Evolutionary conservation across 2,329 filamentous ascomycete genomes (phyloP).

Genomic region (Cladophialophora immunda): DNA sequence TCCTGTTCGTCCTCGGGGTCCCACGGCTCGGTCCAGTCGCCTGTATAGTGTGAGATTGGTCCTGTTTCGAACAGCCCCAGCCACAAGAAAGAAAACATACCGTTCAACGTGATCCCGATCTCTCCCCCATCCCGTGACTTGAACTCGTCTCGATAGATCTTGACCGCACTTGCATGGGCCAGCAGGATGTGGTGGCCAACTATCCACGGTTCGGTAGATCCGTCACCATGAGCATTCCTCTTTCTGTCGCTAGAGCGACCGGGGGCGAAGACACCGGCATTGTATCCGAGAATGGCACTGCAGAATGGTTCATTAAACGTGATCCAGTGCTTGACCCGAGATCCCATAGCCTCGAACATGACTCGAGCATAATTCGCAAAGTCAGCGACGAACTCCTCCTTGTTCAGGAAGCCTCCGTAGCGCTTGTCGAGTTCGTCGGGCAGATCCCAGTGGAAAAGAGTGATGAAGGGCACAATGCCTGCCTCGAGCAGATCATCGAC

Average conservation of each 20-base stretch:
- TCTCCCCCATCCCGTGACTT: conserved; percentile 75
- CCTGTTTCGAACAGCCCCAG: not conserved
- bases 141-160: conserved; percentile 83
- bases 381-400: conserved; percentile 82
- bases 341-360: conserved; percentile 75
- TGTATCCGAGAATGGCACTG: conserved; percentile 81
- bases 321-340: conserved; percentile 86
- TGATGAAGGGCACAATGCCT: conserved; percentile 82
- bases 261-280: conserved; percentile 78
- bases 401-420: conserved; percentile 82
- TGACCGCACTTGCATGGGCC: conserved; percentile 81
- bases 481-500: conserved; percentile 79
- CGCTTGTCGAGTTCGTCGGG: conserved; percentile 79
- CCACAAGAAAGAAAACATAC: conserved; percentile 49
- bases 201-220: conserved; percentile 79
- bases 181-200: conserved; percentile 82
- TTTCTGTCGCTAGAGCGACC: conserved; percentile 80
- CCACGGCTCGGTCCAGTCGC: conserved; percentile 84
- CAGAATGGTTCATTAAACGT: conserved; percentile 94
- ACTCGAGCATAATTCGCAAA: conserved; percentile 80
- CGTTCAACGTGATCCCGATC: conserved; percentile 89
- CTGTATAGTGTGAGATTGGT: conserved; percentile 46
- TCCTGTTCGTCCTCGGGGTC: conserved; percentile 78
- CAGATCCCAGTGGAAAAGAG: conserved; percentile 88
- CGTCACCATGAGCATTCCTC: conserved; percentile 76